Base-by-base conservation (phyloP, 2,329 filamentous ascomycete species). In the Phymatotrichopsis omnivora region DNA sequence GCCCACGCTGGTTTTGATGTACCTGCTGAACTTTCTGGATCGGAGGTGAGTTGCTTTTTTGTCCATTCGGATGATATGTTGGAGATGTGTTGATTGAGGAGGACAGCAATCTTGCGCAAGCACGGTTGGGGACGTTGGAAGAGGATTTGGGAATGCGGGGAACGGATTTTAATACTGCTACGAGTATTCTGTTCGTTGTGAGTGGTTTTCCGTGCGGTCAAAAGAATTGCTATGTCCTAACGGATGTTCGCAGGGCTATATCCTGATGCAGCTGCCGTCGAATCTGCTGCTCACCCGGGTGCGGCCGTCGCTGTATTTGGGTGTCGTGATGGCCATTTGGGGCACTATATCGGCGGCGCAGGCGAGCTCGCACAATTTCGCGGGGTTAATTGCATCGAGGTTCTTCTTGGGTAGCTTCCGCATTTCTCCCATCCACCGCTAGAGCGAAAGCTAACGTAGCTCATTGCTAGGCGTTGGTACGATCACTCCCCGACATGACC, bases 241-340 rank as follows among this genome's bases (percentile, higher is more conserved):
- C n/a, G n/a, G n/a, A n/a, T n/a, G n/a, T n/a, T n/a, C n/a, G n/a
- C 24, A 55, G 31, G 64, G 74, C 3, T 79, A 79, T 53, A 62
- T 78, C 1, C 60, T 76, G 10, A 76, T 78, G 69, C 74, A 79
- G 57, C 61, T 79, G 0, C 76, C 75, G 0, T 76, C 73, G 0
- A 80, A 79, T 49, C 64, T 78, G 45, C 56, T 75, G 0, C 61
- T 78, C 2, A 76, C 73, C 0, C 63, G 69, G 3, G 61, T 75
- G 23, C 64, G 67, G 7, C 74, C 74, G 1, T 71, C 70, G 2
- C 45, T 71, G 1, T 78, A 75, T 49, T 65, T 78, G 1, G 65
- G 70, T 0, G 59, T 61, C 0, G 67, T 67, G 0, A 71, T 72
- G 57, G 62, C 65, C 2, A 36, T 62, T 2, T 68, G 65, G 65